These are phyloP conservation scores for Aureobasidium zeae DNA, from an alignment of 2,329 filamentous ascomycete genomes.

Conservation along the genomic window DNA sequence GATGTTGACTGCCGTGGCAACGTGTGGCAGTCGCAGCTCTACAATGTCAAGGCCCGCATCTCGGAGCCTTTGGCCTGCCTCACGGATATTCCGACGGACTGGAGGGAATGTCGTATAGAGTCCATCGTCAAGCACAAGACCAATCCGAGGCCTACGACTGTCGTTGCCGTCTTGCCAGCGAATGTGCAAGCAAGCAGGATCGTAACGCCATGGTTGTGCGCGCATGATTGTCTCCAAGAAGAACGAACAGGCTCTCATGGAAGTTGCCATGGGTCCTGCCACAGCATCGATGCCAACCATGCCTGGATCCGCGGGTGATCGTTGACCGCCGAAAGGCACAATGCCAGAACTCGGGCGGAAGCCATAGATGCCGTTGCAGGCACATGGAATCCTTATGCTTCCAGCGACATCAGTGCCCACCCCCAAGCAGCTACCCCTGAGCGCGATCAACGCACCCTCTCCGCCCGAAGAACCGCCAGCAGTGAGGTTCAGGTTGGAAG, in stretches of 20 bases:
- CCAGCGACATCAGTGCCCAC: conserved; percentile 55
- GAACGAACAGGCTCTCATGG: conserved; percentile 21
- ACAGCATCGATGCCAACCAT: conserved; percentile 17
- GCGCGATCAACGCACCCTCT: conserved; percentile 50
- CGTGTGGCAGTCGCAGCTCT: conserved; percentile 18
- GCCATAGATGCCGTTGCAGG: conserved; percentile 47
- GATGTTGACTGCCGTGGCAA: conserved; percentile 16
- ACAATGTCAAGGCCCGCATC: conserved; percentile 19
- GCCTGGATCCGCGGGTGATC: conserved; percentile 9
- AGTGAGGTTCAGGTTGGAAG: conserved; percentile 50
- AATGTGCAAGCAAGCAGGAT: conserved; percentile 51
- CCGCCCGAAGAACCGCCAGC: conserved; percentile 59
- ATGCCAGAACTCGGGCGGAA: conserved; percentile 21
- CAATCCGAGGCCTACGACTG: conserved; percentile 19
- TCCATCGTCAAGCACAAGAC: conserved; percentile 20
- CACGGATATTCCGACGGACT: conserved; percentile 18
- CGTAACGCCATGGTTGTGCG: conserved; percentile 46
- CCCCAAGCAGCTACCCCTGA: conserved; percentile 51
- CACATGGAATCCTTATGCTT: conserved; percentile 71
- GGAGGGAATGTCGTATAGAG: conserved; percentile 20
- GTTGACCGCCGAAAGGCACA: conserved; percentile 15
- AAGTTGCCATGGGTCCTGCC: conserved; percentile 25
- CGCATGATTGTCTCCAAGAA: conserved; percentile 39
- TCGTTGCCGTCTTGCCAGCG: conserved; percentile 37
- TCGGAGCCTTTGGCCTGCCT: conserved; percentile 17